phyloP scores from a whole-genome alignment of 208 protist genomes.

The Porcisia hertigi region DNA sequence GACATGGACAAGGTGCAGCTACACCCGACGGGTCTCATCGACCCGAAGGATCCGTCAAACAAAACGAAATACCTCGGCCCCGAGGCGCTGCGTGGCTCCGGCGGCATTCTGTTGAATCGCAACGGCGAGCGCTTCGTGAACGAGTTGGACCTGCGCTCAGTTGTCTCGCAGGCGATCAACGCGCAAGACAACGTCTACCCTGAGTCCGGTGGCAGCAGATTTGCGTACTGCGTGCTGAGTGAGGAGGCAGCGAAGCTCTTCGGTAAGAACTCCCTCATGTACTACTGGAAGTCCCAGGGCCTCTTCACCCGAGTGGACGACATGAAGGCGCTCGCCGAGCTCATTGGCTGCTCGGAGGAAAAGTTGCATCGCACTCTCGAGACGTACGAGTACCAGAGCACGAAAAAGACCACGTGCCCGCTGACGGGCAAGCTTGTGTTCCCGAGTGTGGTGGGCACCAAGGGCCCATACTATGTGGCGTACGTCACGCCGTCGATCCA shows the following conservation, averaged over 20 bases:
- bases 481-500: constrained; percentile 93
- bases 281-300: constrained; percentile 77
- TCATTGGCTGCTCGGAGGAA: constrained; percentile 54
- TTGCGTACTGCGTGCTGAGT: constrained; percentile 86
- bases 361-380: constrained; percentile 36
- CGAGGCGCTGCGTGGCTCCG: constrained; percentile 95
- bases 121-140: constrained; percentile 93
- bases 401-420: constrained; percentile 39
- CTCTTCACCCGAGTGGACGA: constrained; percentile 59
- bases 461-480: constrained; percentile 64
- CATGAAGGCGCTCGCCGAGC: constrained; percentile 53
- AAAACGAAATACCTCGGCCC: constrained; percentile 93
- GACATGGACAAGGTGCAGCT: constrained; percentile 96
- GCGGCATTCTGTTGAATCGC: constrained; percentile 93
- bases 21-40: constrained; percentile 96
- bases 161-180: constrained; percentile 91
- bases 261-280: constrained; percentile 68
- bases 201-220: constrained; percentile 51
- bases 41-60: constrained; percentile 88
- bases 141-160: constrained; percentile 94
- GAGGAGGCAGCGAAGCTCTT: constrained; percentile 73
- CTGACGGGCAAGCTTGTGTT: constrained; percentile 85
- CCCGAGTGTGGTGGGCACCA: constrained; percentile 51
- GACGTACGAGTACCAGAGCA: constrained; percentile 52
- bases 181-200: constrained; percentile 69